These are phyloP conservation scores for Cordyceps militaris DNA, from an alignment of 2,329 filamentous ascomycete species.

Conservation along the genomic window DNA sequence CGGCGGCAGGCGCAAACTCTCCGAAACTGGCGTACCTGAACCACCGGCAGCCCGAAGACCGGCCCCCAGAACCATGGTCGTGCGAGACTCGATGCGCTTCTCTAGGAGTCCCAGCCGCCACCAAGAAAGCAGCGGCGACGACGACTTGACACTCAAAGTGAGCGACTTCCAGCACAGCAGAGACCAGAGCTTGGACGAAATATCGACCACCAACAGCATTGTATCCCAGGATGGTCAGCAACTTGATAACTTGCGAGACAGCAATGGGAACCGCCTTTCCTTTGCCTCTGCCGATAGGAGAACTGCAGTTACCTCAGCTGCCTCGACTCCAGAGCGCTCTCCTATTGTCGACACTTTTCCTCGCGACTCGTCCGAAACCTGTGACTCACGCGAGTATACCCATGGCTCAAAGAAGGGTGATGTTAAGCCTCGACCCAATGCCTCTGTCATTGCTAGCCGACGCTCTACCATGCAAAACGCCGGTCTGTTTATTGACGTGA, in stretches of 20 bases:
- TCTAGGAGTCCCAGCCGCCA: background rate
- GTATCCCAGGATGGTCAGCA: conserved; percentile 53
- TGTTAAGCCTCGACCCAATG: conserved; percentile 43
- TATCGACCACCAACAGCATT: conserved; percentile 50
- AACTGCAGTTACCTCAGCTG: conserved; percentile 52
- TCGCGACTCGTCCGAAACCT: conserved; percentile 17
- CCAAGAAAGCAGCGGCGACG: conserved; percentile 17
- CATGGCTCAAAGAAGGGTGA: conserved; percentile 22
- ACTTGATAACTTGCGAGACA: conserved; percentile 51
- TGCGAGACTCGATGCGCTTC: conserved; percentile 38
- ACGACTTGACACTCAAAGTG: conserved; percentile 16
- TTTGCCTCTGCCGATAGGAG: conserved; percentile 54
- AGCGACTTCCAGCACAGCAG: conserved; percentile 24
- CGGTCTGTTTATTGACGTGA: conserved; percentile 36
- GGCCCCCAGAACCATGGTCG: background rate
- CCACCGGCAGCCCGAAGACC: background rate
- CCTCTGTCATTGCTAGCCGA: conserved; percentile 42
- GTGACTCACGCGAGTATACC: conserved; percentile 17
- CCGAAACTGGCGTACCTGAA: conserved; percentile 51
- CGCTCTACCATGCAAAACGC: conserved; percentile 45
- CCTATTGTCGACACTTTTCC: conserved; percentile 47
- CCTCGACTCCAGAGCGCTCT: conserved; percentile 51
- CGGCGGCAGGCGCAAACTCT: conserved; percentile 57
- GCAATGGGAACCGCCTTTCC: conserved; percentile 47
- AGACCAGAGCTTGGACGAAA: conserved; percentile 43